Percentiles rank a stretch among this genome's conserved stretches.
phyloP scores from a whole-genome alignment of 257 asterid genomes.

The Nicotiana tomentosiformis region DNA sequence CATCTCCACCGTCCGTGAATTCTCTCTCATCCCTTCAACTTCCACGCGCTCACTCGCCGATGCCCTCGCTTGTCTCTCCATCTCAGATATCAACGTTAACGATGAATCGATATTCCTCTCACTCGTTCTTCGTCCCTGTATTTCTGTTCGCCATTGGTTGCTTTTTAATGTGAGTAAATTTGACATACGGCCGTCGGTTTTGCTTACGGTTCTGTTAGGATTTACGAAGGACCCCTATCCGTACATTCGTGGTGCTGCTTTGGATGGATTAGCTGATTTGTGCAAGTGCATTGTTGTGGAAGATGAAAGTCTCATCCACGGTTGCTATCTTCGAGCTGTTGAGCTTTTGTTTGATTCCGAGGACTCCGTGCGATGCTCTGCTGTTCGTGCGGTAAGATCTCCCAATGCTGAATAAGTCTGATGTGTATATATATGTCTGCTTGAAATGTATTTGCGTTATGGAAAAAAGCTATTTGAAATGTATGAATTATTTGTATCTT shows the following conservation, averaged over 20 bases:
- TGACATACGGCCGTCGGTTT: conserved; percentile 53
- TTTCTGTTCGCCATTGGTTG: conserved; percentile 68
- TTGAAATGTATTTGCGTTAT: background rate
- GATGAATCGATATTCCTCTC: conserved; percentile 22
- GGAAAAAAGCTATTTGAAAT: background rate
- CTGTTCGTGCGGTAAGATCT: conserved; percentile 66
- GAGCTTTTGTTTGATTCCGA: conserved; percentile 77
- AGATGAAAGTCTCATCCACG: conserved; percentile 46
- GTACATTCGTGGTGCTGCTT: conserved; percentile 51
- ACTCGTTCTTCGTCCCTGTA: conserved; percentile 20
- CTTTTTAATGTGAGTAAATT: conserved; percentile 52
- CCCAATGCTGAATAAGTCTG: background rate
- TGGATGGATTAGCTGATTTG: conserved; percentile 58
- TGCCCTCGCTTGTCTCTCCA: conserved; percentile 47
- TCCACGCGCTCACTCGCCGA: conserved; percentile 26
- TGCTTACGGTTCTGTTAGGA: conserved; percentile 66
- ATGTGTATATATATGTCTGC: background rate
- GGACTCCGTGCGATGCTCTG: conserved; percentile 62
- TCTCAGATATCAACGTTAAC: background rate
- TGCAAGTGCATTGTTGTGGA: conserved; percentile 37
- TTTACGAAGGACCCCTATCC: conserved; percentile 91
- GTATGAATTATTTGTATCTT: background rate
- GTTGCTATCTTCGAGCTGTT: conserved; percentile 72
- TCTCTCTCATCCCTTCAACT: conserved; percentile 38
- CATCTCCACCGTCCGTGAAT: conserved; percentile 25